Conservation (phyloP, 225 moss, liverwort and hornwort species). For the Sphagnum tenellum region DNA sequence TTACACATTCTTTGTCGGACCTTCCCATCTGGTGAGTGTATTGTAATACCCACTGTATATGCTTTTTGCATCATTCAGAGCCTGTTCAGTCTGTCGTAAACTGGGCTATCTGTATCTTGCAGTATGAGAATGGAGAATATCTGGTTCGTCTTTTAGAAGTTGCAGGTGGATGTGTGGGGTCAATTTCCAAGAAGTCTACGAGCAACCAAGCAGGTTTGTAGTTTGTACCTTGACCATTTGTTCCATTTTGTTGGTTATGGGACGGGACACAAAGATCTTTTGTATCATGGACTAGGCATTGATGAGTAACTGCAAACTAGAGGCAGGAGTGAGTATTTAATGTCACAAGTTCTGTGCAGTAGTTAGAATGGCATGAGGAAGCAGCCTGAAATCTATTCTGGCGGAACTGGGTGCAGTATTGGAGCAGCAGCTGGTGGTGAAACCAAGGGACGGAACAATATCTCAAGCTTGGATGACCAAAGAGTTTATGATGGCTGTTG, state of each 20-base stretch:
- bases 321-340: too few relatives aligned
- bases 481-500: constrained; percentile 14
- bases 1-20: constrained; percentile 30
- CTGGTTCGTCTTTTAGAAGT: constrained; percentile 36
- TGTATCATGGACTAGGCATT: too few relatives aligned
- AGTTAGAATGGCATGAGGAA: too few relatives aligned
- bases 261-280: too few relatives aligned
- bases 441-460: constrained; percentile 34
- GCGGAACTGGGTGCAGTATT: constrained; percentile 10
- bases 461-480: constrained; percentile 22
- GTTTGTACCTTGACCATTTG: too few relatives aligned
- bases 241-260: too few relatives aligned
- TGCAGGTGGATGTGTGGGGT: constrained; percentile 31
- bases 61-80: background rate
- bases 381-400: too few relatives aligned
- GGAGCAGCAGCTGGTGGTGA: constrained; percentile 34
- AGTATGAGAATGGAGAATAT: constrained; percentile 39
- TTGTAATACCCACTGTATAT: background rate
- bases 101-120: constrained; percentile 5
- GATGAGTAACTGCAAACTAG: too few relatives aligned
- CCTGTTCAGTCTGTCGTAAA: constrained; percentile 1
- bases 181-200: constrained; percentile 17
- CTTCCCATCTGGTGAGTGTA: constrained; percentile 24
- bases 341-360: too few relatives aligned
- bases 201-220: constrained; percentile 19